Percentiles rank a stretch among this genome's conserved stretches.
Conservation (phyloP, 2,329 filamentous ascomycete species). For the Cladophialophora chaetospira region DNA sequence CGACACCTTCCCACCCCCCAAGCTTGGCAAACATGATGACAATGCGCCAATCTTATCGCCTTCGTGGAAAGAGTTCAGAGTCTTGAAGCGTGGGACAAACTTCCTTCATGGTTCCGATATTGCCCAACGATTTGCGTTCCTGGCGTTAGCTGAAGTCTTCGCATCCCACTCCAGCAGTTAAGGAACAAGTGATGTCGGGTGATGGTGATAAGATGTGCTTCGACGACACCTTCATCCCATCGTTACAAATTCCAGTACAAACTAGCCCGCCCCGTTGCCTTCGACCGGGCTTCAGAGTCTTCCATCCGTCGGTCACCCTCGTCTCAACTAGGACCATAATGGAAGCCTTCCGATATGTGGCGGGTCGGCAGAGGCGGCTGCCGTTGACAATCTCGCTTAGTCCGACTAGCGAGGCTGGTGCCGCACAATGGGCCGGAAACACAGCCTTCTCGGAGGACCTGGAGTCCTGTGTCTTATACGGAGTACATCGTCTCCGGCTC, state of each 20-base stretch:
- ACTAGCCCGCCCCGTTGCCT: background rate
- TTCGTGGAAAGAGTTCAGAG: background rate
- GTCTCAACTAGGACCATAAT: background rate
- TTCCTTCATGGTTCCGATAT: too few species aligned
- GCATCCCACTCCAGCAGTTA: too few species aligned
- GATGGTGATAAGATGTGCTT: too few species aligned
- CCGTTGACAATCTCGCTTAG: background rate
- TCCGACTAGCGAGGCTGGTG: background rate
- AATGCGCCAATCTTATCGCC: too few species aligned
- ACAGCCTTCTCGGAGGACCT: background rate
- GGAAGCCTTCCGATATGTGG: background rate
- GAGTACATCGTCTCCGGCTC: background rate
- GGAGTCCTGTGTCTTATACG: background rate
- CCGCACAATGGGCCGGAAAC: background rate
- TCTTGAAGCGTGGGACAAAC: too few species aligned
- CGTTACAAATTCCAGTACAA: background rate
- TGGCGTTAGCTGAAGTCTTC: too few species aligned
- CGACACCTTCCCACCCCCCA: background rate
- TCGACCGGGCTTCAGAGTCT: background rate
- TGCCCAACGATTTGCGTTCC: too few species aligned
- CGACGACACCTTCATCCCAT: background rate
- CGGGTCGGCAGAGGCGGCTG: background rate
- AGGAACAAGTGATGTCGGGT: too few species aligned
- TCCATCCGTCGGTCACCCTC: background rate
- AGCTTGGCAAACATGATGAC: background rate